Evolutionary conservation across 306 rosid genomes (phyloP), one percentile per base, ranked within the genome.

Genomic region (Vigna radiata): DNA sequence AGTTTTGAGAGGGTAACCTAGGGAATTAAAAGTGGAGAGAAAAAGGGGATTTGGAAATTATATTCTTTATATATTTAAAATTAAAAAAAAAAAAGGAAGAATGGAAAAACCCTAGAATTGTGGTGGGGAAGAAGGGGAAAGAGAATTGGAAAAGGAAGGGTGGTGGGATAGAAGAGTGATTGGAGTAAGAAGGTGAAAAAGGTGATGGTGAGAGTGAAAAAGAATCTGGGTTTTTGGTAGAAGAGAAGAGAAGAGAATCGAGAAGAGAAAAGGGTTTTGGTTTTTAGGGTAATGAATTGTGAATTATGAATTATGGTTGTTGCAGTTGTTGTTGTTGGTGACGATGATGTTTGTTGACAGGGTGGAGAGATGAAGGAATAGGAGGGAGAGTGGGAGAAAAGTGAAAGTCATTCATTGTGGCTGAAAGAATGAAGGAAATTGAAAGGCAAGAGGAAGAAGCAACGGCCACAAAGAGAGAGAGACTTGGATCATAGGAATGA

Each of bases 91-190:
- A 29, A 54, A 31, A 65, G 33, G 33, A 27, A 47, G 73, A 53
- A 56, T 37, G 55, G 1, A 49, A 70, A 89, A 85, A 85, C 89
- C 89, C 90, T 86, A 83, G 85, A 86, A 77, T 56, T 72, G 85
- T 68, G 79, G 84, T 47, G 56, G 73, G 73, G 84, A 61, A 41
- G 77, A 72, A 70, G 25, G 79, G 5, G 81, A 27, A 66, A 47
- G 47, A 23, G 49, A 69, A 62, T 73, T 50, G 68, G 27, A 9
- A 66, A 60, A 49, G 48, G 62, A 47, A 25, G 27, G 27, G 27
- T 25, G 27, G 27, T 25, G 27, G 27, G 27, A 25, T 25, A 25
- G 27, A 25, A 29, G 56, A 59, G 77, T 71, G 29, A 69, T 63
- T 44, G 69, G 73, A 6, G 78, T 37, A 62, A 36, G 71, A 72